Percentiles rank a stretch among this genome's conserved stretches.
Conservation (phyloP, 2,329 filamentous ascomycete species). For the Cytospora chrysosperma region DNA sequence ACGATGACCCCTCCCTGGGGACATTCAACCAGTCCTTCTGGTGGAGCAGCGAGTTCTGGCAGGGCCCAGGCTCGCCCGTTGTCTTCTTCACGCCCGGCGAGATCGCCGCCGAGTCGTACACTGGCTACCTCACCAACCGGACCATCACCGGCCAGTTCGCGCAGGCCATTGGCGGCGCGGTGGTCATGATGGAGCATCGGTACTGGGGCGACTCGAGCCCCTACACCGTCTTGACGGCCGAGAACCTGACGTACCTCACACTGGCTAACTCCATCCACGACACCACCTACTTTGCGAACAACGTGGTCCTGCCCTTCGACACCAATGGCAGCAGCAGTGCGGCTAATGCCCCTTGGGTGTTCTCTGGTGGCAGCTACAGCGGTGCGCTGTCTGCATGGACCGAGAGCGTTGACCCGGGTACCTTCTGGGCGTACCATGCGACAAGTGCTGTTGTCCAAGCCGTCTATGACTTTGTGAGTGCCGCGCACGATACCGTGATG, state of each 20-base stretch:
- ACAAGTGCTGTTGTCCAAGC: conserved; percentile 55
- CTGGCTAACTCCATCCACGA: conserved; percentile 43
- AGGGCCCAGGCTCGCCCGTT: conserved; percentile 41
- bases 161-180: conserved; percentile 39
- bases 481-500: background rate
- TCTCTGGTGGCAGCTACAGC: conserved; percentile 55
- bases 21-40: conserved; percentile 44
- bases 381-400: conserved; percentile 56
- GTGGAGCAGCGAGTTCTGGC: conserved; percentile 41
- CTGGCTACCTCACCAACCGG: conserved; percentile 43
- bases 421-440: conserved; percentile 58
- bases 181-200: conserved; percentile 42
- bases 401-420: conserved; percentile 50
- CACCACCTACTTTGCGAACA: conserved; percentile 41
- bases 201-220: conserved; percentile 45
- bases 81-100: conserved; percentile 44
- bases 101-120: conserved; percentile 36
- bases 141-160: conserved; percentile 41
- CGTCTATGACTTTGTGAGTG: conserved; percentile 43
- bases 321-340: conserved; percentile 44
- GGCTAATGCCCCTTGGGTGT: conserved; percentile 53
- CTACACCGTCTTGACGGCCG: conserved; percentile 35
- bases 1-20: conserved; percentile 39
- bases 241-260: conserved; percentile 41
- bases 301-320: conserved; percentile 52